Base-by-base conservation (phyloP, 345 rosid species). In the Syzygium oleosum region DNA sequence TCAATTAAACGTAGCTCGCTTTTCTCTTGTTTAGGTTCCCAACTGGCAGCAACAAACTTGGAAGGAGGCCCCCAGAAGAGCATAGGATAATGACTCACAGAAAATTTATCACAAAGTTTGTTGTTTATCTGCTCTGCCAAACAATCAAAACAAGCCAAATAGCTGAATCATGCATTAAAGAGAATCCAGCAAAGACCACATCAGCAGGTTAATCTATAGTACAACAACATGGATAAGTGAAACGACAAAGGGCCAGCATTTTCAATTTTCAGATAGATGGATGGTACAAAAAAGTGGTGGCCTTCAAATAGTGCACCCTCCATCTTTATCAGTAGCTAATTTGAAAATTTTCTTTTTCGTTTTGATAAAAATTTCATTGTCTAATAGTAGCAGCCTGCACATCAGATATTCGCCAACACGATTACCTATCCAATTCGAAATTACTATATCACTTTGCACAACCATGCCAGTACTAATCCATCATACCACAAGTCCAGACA, bases 51-150 rank as follows among this genome's bases (percentile, higher is more conserved):
- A 53, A 92, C 92, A 77, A 98, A 96, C 91, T 93, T 95, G 65
- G 92, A 90, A 38, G 99, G 93, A 55, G 92, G 90, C 14, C 92
- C 96, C 99, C 99, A 98, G 84, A 97, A 93, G 89, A 98, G 97
- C 98, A 98, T 95, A 52, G 99, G 99, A 92, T 94, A 97, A 87
- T 93, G 98, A 88, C 93, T 80, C 52, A 98, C 97, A 84, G 98
- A 96, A 92, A 93, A 98, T 87, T 91, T 93, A 85, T 95, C 96
- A 90, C 99, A 98, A 53, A 98, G 97, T 92, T 97, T 91, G 85
- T 58, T 92, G 89, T 98, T 98, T 92, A 92, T 92, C 99, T 98
- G 97, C 90, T 93, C 99, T 95, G 98, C 95, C 99, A 92, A 89
- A 92, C 84, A 92, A 52, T 53, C 16, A 85, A 85, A 41, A 27